Evolutionary conservation across 345 rosid genomes (phyloP), one percentile per base, ranked within the genome.

Genomic region (Eucalyptus viminalis): DNA sequence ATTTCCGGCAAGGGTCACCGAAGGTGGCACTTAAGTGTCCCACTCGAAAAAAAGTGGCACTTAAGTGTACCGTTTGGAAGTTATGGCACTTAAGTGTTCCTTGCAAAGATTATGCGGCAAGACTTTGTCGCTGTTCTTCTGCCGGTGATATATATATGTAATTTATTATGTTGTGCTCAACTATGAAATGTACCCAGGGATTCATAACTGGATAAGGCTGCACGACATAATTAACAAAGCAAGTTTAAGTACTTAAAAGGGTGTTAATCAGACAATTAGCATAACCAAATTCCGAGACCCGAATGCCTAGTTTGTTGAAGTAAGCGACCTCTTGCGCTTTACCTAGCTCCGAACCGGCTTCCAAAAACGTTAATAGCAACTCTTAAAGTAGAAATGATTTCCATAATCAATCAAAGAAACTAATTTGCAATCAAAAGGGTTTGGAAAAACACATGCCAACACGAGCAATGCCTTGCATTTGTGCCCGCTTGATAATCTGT

Each of bases 401-500:
- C 7, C 12, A 37, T 69, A 10, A 69, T 34, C 22, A 72, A 34
- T 19, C 2, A 2, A 72, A 40, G 14, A 34, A 72, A 72, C 7
- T 22, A 34, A 17, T 19, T 72, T 34, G 81, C 44, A 72, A 34
- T 17, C 44, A 34, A 3, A 72, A 69, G 44, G 81, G 37, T 19
- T 17, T 9, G 14, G 81, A 40, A 34, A 22, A 34, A 21, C 44
- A 9, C 13, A 0, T 0, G 13, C 13, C 4, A 19, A 4, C 7
- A 7, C 3, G 25, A 72, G 81, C 81, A 10, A 72, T 3, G 25
- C 81, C 14, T 72, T 1, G 4, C 44, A 22, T 72, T 69, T 4
- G 44, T 72, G 81, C 25, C 25, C 25, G 2, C 81, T 72, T 72
- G 24, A 40, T 40, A 72, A 72, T 17, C 44, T 2, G 0, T 69